A percentile compares a stretch with the other conserved stretches of the same genome.
Conservation (phyloP, 345 rosid genomes). For the Citropsis articulata region DNA sequence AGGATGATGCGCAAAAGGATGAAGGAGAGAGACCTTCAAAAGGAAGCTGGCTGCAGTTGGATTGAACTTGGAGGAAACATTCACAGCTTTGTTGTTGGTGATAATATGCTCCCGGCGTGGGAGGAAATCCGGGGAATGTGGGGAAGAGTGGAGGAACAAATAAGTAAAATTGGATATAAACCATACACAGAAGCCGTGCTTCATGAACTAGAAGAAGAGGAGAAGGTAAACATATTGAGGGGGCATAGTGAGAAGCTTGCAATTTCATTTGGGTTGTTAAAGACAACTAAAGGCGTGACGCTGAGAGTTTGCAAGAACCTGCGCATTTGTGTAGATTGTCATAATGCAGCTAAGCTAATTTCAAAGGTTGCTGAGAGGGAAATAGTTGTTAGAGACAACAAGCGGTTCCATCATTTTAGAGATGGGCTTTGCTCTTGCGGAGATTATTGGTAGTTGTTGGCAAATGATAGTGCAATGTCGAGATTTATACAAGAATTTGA, state of each 20-base stretch:
- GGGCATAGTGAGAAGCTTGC: conserved; percentile 65
- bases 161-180: conserved; percentile 46
- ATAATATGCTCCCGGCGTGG: conserved; percentile 25
- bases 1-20: conserved; percentile 52
- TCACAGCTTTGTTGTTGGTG: conserved; percentile 46
- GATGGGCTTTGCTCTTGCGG: conserved; percentile 51
- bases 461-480: background rate
- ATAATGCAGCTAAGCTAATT: conserved; percentile 56
- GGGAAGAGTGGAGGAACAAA: conserved; percentile 40
- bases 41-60: conserved; percentile 74
- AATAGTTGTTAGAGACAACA: conserved; percentile 59
- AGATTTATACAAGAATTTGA: background rate
- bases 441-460: conserved; percentile 31
- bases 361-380: conserved; percentile 48
- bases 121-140: conserved; percentile 36
- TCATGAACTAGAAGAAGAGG: conserved; percentile 52
- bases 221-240: conserved; percentile 43
- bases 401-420: conserved; percentile 67
- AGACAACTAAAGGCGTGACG: conserved; percentile 40
- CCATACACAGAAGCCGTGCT: conserved; percentile 47
- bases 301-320: conserved; percentile 62
- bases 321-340: conserved; percentile 63
- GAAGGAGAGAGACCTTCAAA: conserved; percentile 47
- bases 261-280: conserved; percentile 51
- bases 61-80: conserved; percentile 57